A percentile compares a stretch with the other conserved stretches of the same genome.
Conservation (phyloP, 345 rosid species). For the Clarkia xantiana region DNA sequence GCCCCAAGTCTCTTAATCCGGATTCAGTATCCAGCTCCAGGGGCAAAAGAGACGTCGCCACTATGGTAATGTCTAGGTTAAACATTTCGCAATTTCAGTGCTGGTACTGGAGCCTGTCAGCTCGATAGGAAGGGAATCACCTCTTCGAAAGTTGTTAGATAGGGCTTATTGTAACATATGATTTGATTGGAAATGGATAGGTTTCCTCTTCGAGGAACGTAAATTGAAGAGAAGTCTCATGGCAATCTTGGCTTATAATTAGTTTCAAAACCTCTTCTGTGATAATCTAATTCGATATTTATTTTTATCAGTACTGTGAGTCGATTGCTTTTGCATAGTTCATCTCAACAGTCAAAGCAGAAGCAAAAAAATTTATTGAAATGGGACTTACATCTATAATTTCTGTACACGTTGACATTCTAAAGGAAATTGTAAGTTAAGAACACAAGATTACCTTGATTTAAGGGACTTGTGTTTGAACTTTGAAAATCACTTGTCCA, state of each 20-base stretch:
- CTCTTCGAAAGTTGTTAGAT: no score
- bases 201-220: no score
- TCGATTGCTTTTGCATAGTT: no score
- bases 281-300: no score
- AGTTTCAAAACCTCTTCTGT: no score
- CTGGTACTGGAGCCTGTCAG: background rate
- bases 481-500: constrained; percentile 1
- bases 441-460: background rate
- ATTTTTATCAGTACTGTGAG: no score
- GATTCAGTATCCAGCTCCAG: constrained; percentile 33
- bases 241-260: no score
- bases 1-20: constrained; percentile 30
- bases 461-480: background rate
- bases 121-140: background rate
- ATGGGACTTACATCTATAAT: background rate
- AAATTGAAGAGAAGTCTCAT: no score
- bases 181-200: no score
- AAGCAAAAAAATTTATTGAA: no score
- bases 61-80: constrained; percentile 31
- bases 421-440: background rate
- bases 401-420: background rate
- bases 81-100: background rate
- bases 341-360: no score
- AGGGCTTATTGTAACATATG: no score
- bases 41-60: constrained; percentile 52